These are phyloP conservation scores for Leccinum imitatum DNA, from an alignment of 768 basidiomycete genomes.

Conservation along the genomic window DNA sequence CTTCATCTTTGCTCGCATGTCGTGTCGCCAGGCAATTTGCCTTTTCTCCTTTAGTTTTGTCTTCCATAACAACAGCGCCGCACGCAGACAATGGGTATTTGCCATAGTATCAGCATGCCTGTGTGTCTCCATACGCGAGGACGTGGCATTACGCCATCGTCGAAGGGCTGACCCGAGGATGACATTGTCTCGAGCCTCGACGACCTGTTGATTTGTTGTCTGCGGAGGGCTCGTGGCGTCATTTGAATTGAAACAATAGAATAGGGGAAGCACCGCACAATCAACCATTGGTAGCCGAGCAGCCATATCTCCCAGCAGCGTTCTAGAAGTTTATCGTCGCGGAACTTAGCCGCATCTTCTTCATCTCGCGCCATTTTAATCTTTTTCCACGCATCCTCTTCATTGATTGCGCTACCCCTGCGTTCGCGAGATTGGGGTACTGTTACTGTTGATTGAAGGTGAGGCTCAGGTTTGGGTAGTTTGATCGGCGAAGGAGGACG, in stretches of 20 bases:
- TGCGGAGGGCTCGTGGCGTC: conserved; percentile 30
- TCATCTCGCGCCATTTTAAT: conserved; percentile 71
- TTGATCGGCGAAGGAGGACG: conserved; percentile 33
- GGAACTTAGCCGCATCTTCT: conserved; percentile 66
- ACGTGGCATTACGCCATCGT: conserved; percentile 54
- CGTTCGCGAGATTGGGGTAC: conserved; percentile 36
- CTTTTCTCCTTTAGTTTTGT: conserved; percentile 50
- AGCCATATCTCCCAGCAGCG: conserved; percentile 78
- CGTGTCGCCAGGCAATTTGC: conserved; percentile 61
- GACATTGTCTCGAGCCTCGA: conserved; percentile 65
- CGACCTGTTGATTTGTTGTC: conserved; percentile 72
- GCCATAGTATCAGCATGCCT: conserved; percentile 45
- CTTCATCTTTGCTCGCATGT: conserved; percentile 73
- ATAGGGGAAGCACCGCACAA: conserved; percentile 46
- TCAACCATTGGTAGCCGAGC: conserved; percentile 68
- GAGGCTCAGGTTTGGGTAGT: conserved; percentile 25
- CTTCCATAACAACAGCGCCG: conserved; percentile 53
- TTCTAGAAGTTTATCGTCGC: conserved; percentile 60
- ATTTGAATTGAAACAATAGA: conserved; percentile 16
- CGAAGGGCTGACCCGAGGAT: conserved; percentile 58
- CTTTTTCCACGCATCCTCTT: conserved; percentile 78
- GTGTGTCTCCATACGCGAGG: conserved; percentile 38
- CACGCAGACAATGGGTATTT: conserved; percentile 43
- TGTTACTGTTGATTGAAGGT: conserved; percentile 14
- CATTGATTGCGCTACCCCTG: conserved; percentile 54